Evolutionary conservation across 257 asterid genomes (phyloP), one percentile per base, ranked within the genome.

Genomic region (Solanum rostratum): DNA sequence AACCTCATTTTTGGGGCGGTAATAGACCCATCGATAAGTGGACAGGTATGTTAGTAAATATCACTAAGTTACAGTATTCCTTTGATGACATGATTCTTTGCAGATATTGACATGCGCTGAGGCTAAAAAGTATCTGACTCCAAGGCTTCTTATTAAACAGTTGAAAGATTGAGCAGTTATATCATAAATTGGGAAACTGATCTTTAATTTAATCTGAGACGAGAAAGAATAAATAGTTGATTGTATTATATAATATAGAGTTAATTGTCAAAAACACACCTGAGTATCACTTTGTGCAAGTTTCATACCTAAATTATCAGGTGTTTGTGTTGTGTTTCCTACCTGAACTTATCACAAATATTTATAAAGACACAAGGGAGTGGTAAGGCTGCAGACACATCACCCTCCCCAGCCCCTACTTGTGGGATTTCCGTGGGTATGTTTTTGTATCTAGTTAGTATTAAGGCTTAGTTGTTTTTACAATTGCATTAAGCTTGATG

Each of bases 1-100:
- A 96, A 96, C 94, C 89, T 96, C 86, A 96, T 96, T 55, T 96
- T 96, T 83, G 99, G 99, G 80, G 98, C 97, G 43, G 99, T 96
- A 46, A 86, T 96, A 76, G 99, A 94, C 88, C 97, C 99, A 18
- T 89, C 97, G 37, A 84, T 94, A 69, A 93, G 92, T 86, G 99
- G 98, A 50, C 97, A 95, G 92, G 99, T 95, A 91, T 93, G 97
- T 86, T 81, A 6, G 24, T 30, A 71, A 52, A n/a, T 46, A 19
- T 30, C 50, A 63, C 27, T 46, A 22, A 60, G 60, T 46, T 46
- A 73, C 15, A 46, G 7, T 43, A 73, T 45, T 73, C 29, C 81
- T 45, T 74, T 24, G 0, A 11, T 74, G 81, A 74, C 81, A 7
- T 74, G 81, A 74, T 74, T 46, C 81, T 46, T 74, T 24, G 4